phyloP scores from a whole-genome alignment of 2,329 filamentous ascomycete species.

The Penicillium sp. region DNA sequence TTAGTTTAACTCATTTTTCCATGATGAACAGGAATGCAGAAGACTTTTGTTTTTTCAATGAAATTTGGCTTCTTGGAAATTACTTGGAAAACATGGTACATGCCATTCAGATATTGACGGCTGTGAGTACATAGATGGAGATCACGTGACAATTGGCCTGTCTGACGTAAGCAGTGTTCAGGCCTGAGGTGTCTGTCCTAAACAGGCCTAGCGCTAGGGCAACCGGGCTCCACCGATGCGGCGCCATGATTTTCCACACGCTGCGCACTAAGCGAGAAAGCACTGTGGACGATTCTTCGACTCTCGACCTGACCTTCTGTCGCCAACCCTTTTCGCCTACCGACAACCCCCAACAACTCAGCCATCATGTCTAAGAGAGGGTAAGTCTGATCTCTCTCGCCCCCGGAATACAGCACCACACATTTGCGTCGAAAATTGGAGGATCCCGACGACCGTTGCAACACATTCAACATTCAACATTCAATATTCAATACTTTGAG shows the following conservation, averaged over 20 bases:
- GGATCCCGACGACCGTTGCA: constrained; percentile 9
- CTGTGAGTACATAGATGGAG: not conserved
- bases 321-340: constrained; percentile 35
- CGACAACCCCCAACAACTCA: constrained; percentile 37
- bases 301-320: constrained; percentile 28
- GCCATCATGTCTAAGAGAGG: constrained; percentile 51
- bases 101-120: too few species aligned
- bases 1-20: constrained; percentile 2
- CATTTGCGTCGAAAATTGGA: constrained; percentile 16
- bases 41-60: not conserved
- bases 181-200: constrained; percentile 11
- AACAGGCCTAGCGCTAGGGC: constrained; percentile 39
- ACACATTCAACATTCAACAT: constrained; percentile 2
- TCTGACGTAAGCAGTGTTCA: not conserved
- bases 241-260: constrained; percentile 43
- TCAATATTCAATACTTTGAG: constrained; percentile 12
- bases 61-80: not conserved
- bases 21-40: not conserved
- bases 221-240: constrained; percentile 26
- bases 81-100: not conserved
- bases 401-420: constrained; percentile 4
- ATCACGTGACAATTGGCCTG: not conserved
- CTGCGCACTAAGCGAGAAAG: constrained; percentile 45
- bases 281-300: constrained; percentile 28
- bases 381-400: constrained; percentile 35